Evolutionary conservation across 192 early-diverging fungal species (phyloP).

Genomic region (Thoreauomyces humboldtii): DNA sequence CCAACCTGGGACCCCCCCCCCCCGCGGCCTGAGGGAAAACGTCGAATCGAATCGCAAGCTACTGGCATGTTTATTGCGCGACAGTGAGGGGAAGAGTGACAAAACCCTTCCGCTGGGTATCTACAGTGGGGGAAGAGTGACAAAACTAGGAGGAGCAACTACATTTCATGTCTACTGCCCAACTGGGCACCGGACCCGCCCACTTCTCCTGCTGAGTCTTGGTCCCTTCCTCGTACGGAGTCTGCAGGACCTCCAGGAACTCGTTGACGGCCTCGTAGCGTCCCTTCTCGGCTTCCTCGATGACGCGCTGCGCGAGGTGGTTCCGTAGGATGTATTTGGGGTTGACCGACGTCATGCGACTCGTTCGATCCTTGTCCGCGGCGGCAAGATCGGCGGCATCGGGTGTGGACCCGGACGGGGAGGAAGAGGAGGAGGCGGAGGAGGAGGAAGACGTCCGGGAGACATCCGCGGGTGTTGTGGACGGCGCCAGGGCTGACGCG

Average conservation of each 20-base stretch:
- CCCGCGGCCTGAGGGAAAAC: too few relatives aligned
- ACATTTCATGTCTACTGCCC: constrained; percentile 67
- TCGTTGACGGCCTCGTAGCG: constrained; percentile 16
- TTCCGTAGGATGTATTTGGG: constrained; percentile 74
- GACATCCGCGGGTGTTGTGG: not conserved
- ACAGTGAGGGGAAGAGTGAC: too few relatives aligned
- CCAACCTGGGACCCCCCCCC: too few relatives aligned
- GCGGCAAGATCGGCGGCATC: not conserved
- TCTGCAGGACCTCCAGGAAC: constrained; percentile 30
- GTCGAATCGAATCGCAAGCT: too few relatives aligned
- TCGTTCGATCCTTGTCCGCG: constrained; percentile 35
- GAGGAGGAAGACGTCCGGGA: not conserved
- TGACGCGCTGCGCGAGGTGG: constrained; percentile 48
- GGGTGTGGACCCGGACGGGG: constrained; percentile 2
- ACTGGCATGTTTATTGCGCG: too few relatives aligned
- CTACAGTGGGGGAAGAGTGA: too few relatives aligned
- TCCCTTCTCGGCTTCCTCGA: constrained; percentile 41
- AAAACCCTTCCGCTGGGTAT: too few relatives aligned
- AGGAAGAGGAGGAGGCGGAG: not conserved
- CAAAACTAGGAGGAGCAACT: constrained; percentile 68
- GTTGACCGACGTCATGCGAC: constrained; percentile 68
- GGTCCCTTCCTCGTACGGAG: constrained; percentile 37
- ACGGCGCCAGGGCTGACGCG: not conserved
- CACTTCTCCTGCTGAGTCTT: constrained; percentile 21
- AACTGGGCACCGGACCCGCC: constrained; percentile 51